phyloP scores from a whole-genome alignment of 2,329 filamentous ascomycete genomes.

The Aspergillus brunneoviolaceus region DNA sequence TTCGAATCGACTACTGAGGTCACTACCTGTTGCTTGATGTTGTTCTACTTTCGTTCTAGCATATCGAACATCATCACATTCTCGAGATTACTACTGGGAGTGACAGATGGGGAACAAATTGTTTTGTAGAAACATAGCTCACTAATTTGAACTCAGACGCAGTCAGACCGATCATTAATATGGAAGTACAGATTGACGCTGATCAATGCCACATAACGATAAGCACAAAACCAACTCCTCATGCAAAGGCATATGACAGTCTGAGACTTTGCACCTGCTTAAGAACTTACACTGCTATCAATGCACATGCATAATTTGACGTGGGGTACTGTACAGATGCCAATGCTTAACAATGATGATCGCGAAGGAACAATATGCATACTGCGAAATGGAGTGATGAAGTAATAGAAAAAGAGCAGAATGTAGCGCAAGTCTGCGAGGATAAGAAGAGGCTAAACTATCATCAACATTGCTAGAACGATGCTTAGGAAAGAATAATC shows the following conservation, averaged over 20 bases:
- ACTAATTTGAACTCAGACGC: not conserved
- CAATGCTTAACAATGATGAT: not conserved
- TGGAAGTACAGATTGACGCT: not conserved
- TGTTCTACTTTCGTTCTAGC: not conserved
- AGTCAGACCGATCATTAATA: not conserved
- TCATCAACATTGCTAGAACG: not conserved
- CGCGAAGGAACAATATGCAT: not conserved
- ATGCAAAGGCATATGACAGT: not conserved
- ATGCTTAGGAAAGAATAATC: slow-evolving; percentile 1
- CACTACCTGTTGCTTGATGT: not conserved
- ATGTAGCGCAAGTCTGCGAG: not conserved
- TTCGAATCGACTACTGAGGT: slow-evolving; percentile 1
- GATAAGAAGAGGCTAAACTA: not conserved
- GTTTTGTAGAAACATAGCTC: not conserved
- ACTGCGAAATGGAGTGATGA: not conserved
- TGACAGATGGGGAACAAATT: not conserved
- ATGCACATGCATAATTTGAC: slow-evolving; percentile 5
- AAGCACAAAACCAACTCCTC: not conserved
- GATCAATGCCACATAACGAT: not conserved
- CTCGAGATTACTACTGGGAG: not conserved
- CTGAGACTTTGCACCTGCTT: slow-evolving; percentile 1
- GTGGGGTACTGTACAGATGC: not conserved
- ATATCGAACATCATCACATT: not conserved
- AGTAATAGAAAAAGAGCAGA: not conserved
- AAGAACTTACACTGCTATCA: slow-evolving; percentile 1